Evolutionary conservation across 2,329 filamentous ascomycete genomes (phyloP).

Genomic region (Epichloe baconii): DNA sequence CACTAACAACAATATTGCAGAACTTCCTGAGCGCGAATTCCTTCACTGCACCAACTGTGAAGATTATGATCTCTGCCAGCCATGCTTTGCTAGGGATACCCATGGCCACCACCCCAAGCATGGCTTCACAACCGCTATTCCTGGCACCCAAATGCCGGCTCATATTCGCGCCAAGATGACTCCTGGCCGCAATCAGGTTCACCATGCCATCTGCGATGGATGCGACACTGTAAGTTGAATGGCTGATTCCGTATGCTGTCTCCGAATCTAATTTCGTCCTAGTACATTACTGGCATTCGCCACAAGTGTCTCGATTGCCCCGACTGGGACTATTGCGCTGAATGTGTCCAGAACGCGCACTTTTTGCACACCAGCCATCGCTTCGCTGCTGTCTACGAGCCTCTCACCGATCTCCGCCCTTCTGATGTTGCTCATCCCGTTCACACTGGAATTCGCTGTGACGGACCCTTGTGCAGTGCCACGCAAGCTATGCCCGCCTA

Average conservation of each 20-base stretch:
- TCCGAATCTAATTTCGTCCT: not conserved
- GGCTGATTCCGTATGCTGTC: not conserved
- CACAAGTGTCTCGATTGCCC: slow-evolving; percentile 97
- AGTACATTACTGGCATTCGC: slow-evolving; percentile 71
- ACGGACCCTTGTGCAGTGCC: slow-evolving; percentile 72
- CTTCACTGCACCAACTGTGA: slow-evolving; percentile 75
- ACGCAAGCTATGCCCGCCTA: slow-evolving; percentile 45
- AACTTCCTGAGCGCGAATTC: slow-evolving; percentile 65
- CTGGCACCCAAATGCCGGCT: slow-evolving; percentile 46
- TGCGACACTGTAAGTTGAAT: slow-evolving; percentile 50
- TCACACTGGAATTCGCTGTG: slow-evolving; percentile 84
- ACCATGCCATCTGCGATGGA: slow-evolving; percentile 87
- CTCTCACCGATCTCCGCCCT: slow-evolving; percentile 28
- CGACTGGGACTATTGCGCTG: slow-evolving; percentile 88
- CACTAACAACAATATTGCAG: slow-evolving; percentile 20
- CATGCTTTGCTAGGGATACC: slow-evolving; percentile 60
- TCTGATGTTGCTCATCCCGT: slow-evolving; percentile 23
- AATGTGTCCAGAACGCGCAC: slow-evolving; percentile 55
- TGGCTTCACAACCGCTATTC: slow-evolving; percentile 55
- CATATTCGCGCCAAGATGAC: slow-evolving; percentile 55
- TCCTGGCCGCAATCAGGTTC: slow-evolving; percentile 67
- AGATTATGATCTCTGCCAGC: slow-evolving; percentile 84
- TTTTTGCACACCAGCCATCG: slow-evolving; percentile 70
- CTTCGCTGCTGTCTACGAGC: slow-evolving; percentile 78
- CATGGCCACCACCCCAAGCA: slow-evolving; percentile 91